Base-by-base conservation (phyloP, 192 early-diverging fungal genomes). In the Kickxella alabastrina region DNA sequence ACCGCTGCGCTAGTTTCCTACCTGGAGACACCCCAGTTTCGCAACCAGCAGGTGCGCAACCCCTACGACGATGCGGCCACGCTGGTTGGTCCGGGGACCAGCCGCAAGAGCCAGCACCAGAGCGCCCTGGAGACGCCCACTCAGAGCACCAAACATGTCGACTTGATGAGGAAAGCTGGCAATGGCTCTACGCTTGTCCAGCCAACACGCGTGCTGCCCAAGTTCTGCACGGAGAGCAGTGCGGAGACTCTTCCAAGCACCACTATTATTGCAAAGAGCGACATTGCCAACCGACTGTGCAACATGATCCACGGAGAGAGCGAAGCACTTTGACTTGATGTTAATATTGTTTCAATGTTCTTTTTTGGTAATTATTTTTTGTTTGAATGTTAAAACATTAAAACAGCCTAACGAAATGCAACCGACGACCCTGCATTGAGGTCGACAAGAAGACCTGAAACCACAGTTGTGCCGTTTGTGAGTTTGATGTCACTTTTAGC, bases 1-100 rank as follows among this genome's bases (percentile, higher is more conserved):
- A 59, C 61, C 18, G 62, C 60, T 34, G 42, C 62, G 0, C 28
- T 72, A 42, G 69, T 63, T 3, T 52, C 53, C 19, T 65, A 62
- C 9, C 29, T 66, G 24, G 70, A 74, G 52, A 74, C 70, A 8
- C 70, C 70, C 3, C 50, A 47, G 7, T 66, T 66, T 35, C 37
- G 45, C 34, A 52, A 48, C 24, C 38, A 32, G 10, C 10, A 22
- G 13, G 13, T 48, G 15, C 26, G 17, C 4, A 32, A 21, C 0
- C 47, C 36, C 14, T 54, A 45, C 25, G 59, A 54, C 37, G 62
- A 61, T 5, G 59, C 32, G 2, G 40, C 59, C n/a, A 74, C 70
- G 5, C 42, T 74, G 10, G 51, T 67, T 38, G 47, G 26, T 26
- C 43, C 32, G 14, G 35, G 47, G 18, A 1, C 26, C 1, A 42